phyloP scores from a whole-genome alignment of 139 green algal genomes.

The Edaphochlamys debaryana region DNA sequence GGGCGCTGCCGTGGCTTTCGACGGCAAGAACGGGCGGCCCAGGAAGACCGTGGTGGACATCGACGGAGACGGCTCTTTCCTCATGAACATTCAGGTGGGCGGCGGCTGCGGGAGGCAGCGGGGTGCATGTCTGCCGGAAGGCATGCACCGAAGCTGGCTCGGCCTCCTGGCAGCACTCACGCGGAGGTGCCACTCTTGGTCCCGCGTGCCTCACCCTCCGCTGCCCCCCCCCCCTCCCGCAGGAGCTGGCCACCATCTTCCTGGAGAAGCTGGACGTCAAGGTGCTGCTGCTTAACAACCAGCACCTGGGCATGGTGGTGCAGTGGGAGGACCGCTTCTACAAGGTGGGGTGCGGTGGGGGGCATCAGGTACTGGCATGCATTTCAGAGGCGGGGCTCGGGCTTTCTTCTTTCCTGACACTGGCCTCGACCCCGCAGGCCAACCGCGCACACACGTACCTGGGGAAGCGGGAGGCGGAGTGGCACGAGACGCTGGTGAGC shows the following conservation, averaged over 20 bases:
- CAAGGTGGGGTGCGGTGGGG: slow-evolving; percentile 70
- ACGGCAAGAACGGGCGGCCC: slow-evolving; percentile 73
- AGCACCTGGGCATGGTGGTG: slow-evolving; percentile 99
- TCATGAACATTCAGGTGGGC: slow-evolving; percentile 94
- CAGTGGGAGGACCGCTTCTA: slow-evolving; percentile 99
- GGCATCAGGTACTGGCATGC: not conserved
- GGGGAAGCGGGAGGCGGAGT: slow-evolving; percentile 80
- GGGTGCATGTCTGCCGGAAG: not conserved
- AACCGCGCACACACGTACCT: slow-evolving; percentile 99
- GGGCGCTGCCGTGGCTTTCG: slow-evolving; percentile 89
- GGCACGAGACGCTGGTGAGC: slow-evolving; percentile 69
- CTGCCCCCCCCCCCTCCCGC: not conserved
- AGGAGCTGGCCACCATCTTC: slow-evolving; percentile 95
- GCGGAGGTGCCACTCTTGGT: too few species aligned
- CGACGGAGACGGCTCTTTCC: slow-evolving; percentile 97
- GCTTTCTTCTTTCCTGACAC: too few species aligned
- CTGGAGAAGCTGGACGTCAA: slow-evolving; percentile 96
- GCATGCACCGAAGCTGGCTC: too few species aligned
- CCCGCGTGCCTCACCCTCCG: too few species aligned
- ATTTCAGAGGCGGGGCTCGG: too few species aligned
- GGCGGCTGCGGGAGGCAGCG: not conserved
- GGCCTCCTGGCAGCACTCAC: too few species aligned
- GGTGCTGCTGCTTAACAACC: slow-evolving; percentile 99
- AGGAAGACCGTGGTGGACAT: slow-evolving; percentile 92
- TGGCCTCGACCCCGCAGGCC: too few species aligned